Base-by-base conservation (phyloP, 2,329 filamentous ascomycete genomes). In the Penicillium sp. region DNA sequence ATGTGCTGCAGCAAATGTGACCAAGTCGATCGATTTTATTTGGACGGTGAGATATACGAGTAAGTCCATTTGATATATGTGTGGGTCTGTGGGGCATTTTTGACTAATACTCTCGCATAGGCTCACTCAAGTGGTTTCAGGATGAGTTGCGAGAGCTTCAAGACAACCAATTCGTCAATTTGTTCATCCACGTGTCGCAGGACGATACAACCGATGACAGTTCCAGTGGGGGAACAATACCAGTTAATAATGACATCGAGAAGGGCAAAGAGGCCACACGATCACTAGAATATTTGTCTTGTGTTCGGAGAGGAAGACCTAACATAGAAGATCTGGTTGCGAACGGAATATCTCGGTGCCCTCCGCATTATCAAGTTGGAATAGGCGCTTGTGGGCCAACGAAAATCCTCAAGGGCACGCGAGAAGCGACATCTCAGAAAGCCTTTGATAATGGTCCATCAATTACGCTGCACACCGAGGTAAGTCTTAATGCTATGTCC, bases 21-120 rank as follows among this genome's bases (percentile, higher is more conserved):
- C 26, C 14, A 59, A 54, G 50, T 46, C 19, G 1, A 58, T 58
- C 43, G 53, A 61, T 33, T 62, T 62, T 33, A 56, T 62, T 9
- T 60, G 55, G 57, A 45, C 47, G 33, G 50, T 56, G 11, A 47
- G 26, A 45, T 26, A 49, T 29, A 10, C n/a, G 10, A 48, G 53
- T 58, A 48, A 22, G 50, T 46, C 22, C 1, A 19, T 8, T 39
- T 7, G 9, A 35, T 33, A 1, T 3, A 14, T 14, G 14, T 7
- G 31, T 14, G 31, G 13, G 4, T 16, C 13, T 33, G 14, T 31
- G 3, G 43, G 10, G 4, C 19, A 27, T 13, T 42, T 48, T 42
- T 48, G 11, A 42, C 3, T n/a, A 4, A 19, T 42, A 6, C 5
- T 37, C 6, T 39, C 14, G 33, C 16, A 35, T 31, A 58, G 55